Base-by-base conservation (phyloP, 257 asterid species). In the Scutellaria barbata region DNA sequence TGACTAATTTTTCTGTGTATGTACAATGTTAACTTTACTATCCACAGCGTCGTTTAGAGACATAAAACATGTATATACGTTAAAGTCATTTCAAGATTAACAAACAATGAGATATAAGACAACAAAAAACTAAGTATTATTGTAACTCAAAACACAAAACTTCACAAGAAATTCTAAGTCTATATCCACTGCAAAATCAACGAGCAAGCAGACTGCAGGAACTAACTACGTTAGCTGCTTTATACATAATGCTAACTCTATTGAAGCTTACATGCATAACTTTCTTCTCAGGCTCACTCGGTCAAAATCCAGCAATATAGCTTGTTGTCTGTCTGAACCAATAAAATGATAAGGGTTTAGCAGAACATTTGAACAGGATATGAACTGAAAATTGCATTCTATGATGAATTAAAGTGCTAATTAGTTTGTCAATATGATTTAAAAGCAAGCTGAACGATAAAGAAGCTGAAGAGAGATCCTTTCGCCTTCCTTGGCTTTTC, bases 111-210 rank as follows among this genome's bases (percentile, higher is more conserved):
- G 7, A 59, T 37, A 55, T 12, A 60, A 68, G 17, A 33, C 13
- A 55, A 52, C 55, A 12, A 13, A 51, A 37, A 47, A 54, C 47
- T 35, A 65, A 61, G 63, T 33, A 56, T 42, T 13, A 17, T 56
- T 43, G 53, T 8, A 51, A 71, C 71, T 53, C 63, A 72, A 33
- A 43, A 5, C 16, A 35, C 30, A n/a, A 74, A 69, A 73, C 55
- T 47, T 55, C 30, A 64, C 56, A 14, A 33, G 41, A 71, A 60
- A 61, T 35, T 40, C 61, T 59, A 68, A 5, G 69, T 57, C 81
- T 59, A 61, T 37, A 25, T 70, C 61, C 75, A 70, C 72, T 43
- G 79, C 74, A 58, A 84, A 77, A 77, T 45, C 77, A 69, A 76
- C 61, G 60, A 65, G 68, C 75, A 78, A 75, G 40, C 66, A 81